These are phyloP conservation scores for Pseudocohnilembus persalinus DNA, from an alignment of 169 alveolate genomes.

Conservation along the genomic window DNA sequence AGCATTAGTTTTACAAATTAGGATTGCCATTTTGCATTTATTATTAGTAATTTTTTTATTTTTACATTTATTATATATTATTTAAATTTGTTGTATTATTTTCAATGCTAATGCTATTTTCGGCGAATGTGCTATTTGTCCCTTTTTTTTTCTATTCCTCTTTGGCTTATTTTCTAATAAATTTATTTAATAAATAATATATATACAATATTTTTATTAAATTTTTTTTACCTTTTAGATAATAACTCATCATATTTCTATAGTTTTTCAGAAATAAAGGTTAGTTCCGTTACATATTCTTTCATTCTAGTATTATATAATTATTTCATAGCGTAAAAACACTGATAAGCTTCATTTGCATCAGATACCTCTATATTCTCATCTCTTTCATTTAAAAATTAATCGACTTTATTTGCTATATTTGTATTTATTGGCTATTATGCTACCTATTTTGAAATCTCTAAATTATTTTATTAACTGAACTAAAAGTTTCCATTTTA, in stretches of 20 bases:
- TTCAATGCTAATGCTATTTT: too few relatives aligned
- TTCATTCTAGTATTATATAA: constrained; percentile 45
- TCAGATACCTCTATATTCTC: constrained; percentile 26
- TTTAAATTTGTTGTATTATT: too few relatives aligned
- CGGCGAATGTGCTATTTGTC: not conserved
- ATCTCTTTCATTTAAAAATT: constrained; percentile 32
- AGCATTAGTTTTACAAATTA: too few relatives aligned
- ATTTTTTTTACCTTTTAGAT: constrained; percentile 9
- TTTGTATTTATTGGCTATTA: constrained; percentile 1
- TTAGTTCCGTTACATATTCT: constrained; percentile 42
- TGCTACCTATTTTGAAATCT: constrained; percentile 1
- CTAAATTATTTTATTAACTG: not conserved
- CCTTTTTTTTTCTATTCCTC: not conserved
- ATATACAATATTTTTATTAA: too few relatives aligned
- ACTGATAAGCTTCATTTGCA: constrained; percentile 35
- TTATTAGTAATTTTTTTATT: too few relatives aligned
- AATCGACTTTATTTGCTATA: constrained; percentile 24
- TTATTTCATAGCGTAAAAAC: constrained; percentile 47
- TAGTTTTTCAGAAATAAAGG: constrained; percentile 43
- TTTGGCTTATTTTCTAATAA: not conserved
- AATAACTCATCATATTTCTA: constrained; percentile 41
- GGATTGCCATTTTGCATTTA: too few relatives aligned
- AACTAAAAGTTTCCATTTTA: not conserved
- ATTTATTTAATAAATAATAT: too few relatives aligned
- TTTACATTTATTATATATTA: too few relatives aligned